Percentiles rank a stretch among this genome's conserved stretches.
phyloP scores from a whole-genome alignment of 1,284 basidiomycete species.

The Garcileccinum viscosum region DNA sequence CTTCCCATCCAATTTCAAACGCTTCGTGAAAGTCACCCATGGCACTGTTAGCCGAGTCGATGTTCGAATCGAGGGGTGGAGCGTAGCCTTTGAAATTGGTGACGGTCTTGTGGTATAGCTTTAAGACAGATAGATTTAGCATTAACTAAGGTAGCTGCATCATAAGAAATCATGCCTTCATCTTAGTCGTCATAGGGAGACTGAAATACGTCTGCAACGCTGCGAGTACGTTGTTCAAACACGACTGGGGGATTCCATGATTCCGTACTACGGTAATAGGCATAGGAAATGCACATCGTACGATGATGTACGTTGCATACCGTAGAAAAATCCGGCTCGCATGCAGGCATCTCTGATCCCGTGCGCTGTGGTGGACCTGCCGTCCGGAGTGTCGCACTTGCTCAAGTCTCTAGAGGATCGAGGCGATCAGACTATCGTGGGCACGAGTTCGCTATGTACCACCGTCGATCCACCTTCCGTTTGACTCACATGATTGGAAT shows the following conservation, averaged over 20 bases:
- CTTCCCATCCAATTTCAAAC: slow-evolving; percentile 81
- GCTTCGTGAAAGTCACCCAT: slow-evolving; percentile 85
- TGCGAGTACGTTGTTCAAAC: slow-evolving; percentile 58
- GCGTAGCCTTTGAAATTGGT: slow-evolving; percentile 84
- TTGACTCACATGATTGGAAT: no score
- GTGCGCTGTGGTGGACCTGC: slow-evolving; percentile 23
- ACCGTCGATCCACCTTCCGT: no score
- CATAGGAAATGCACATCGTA: no score
- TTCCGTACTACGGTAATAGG: slow-evolving; percentile 77
- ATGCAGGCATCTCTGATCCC: slow-evolving; percentile 40
- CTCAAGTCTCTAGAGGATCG: slow-evolving; percentile 37
- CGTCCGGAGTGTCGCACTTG: slow-evolving; percentile 26
- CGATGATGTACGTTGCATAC: no score
- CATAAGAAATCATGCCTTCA: slow-evolving; percentile 49
- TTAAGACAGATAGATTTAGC: neutral
- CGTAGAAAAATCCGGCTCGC: slow-evolving; percentile 40
- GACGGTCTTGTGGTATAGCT: slow-evolving; percentile 78
- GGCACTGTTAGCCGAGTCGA: slow-evolving; percentile 56
- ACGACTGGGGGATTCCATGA: slow-evolving; percentile 69
- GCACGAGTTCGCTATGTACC: no score
- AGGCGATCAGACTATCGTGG: no score
- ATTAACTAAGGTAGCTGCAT: no score
- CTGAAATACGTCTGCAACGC: slow-evolving; percentile 73
- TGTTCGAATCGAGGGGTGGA: slow-evolving; percentile 69
- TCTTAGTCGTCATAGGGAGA: slow-evolving; percentile 64